Evolutionary conservation across 495 filamentous ascomycete species (phyloP), one percentile per base, ranked within the genome.

Genomic region (Penicillium pulvis): DNA sequence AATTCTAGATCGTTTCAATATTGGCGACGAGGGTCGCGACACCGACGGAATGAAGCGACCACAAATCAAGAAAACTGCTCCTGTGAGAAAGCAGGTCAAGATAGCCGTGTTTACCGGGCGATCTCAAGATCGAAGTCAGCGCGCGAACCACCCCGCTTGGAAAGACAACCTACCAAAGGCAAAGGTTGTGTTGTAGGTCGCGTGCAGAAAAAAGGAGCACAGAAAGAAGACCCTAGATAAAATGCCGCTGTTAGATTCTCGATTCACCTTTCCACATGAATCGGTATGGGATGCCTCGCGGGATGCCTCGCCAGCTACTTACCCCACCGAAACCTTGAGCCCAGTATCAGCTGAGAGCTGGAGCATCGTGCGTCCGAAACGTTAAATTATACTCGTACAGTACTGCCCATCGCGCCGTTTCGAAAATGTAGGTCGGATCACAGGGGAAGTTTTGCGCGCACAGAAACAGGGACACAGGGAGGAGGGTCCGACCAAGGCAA

Each of bases 91-190:
- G 45, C 76, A 78, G 44, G 67, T 53, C 9, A 79, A 53, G 7
- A 76, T 62, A 16, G 68, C 67, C 19, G 77, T 73, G 39, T 70
- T 71, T 24, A 78, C 54, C 16, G 79, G 78, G 46, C 74, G 76
- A 58, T 76, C 79, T 82, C 14, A 30, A 12, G 55, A 44, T 51
- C 23, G 16, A 16, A 9, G 53, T 69, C 41, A 65, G 62, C 44
- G 48, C 42, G 54, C 19, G 60, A 35, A 28, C 8, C 9, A 35
- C 6, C 30, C 12, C 23, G 45, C 16, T 42, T 20, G 35, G 42
- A 36, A 33, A 30, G 26, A 26, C 20, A 43, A 64, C 72, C 60
- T 53, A 79, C 76, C 76, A 59, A 77, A 79, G 53, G 69, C 74
- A 48, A 71, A 79, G 16, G 73, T 77, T 39, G 74, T 68, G 48